A percentile compares a stretch with the other conserved stretches of the same genome.
Conservation (phyloP, 2,329 filamentous ascomycete genomes). For the Chrysosporium keratinophilum region DNA sequence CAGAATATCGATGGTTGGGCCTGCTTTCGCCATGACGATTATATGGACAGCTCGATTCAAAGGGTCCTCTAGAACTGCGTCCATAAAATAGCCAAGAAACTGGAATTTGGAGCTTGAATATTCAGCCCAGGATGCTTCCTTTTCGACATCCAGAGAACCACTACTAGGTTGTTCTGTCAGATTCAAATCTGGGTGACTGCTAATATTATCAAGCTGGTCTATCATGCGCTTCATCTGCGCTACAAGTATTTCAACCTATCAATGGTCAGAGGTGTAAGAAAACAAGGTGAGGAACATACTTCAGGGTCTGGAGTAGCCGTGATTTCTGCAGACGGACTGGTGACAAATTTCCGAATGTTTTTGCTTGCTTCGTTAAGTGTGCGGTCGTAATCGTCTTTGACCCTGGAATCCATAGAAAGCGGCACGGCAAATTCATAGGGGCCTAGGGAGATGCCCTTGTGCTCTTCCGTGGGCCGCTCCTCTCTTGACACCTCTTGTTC, state of each 20-base stretch:
- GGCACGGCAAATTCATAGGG: constrained; percentile 33
- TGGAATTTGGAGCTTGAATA: constrained; percentile 40
- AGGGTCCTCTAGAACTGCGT: constrained; percentile 24
- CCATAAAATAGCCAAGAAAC: constrained; percentile 35
- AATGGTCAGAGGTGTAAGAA: background rate
- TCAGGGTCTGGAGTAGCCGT: constrained; percentile 16
- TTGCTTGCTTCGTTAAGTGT: constrained; percentile 24
- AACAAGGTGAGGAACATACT: constrained; percentile 18
- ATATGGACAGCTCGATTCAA: constrained; percentile 29
- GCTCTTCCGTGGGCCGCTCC: constrained; percentile 16
- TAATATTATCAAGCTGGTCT: constrained; percentile 33
- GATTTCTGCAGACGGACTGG: background rate
- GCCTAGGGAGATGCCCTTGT: constrained; percentile 29
- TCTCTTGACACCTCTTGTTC: constrained; percentile 15
- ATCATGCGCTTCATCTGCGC: constrained; percentile 29
- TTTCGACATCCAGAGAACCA: constrained; percentile 25
- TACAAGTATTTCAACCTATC: constrained; percentile 20
- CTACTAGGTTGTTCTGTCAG: constrained; percentile 31
- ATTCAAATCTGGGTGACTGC: constrained; percentile 38
- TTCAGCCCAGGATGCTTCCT: constrained; percentile 38
- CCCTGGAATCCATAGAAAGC: constrained; percentile 36
- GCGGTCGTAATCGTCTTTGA: constrained; percentile 35
- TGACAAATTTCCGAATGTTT: constrained; percentile 26
- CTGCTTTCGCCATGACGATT: constrained; percentile 30
- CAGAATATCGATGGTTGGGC: constrained; percentile 30